Percentiles rank a stretch among this genome's conserved stretches.
These are phyloP conservation scores for Citrus australasica DNA, from an alignment of 345 rosid species.

Conservation along the genomic window DNA sequence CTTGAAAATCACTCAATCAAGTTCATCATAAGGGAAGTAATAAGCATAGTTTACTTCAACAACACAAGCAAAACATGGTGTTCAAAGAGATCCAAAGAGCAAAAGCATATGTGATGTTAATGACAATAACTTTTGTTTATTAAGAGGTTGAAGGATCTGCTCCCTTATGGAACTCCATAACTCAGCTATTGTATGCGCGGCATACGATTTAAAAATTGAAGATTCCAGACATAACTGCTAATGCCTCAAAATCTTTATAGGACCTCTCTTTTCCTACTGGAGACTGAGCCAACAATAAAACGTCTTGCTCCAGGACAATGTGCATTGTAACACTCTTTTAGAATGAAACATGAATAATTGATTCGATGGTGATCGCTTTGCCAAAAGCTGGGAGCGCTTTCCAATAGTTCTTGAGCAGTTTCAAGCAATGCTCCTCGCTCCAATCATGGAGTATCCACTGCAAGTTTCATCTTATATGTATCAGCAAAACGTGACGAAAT, in stretches of 20 bases:
- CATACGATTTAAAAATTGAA: slow-evolving; percentile 21
- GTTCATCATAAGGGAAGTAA: too few relatives aligned
- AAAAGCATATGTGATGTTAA: too few relatives aligned
- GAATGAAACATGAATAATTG: slow-evolving; percentile 26
- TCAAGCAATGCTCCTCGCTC: slow-evolving; percentile 40
- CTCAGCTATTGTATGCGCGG: slow-evolving; percentile 1
- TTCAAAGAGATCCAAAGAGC: too few relatives aligned
- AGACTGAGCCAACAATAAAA: slow-evolving; percentile 39
- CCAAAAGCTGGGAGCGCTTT: slow-evolving; percentile 37
- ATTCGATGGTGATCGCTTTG: slow-evolving; percentile 39
- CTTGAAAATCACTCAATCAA: too few relatives aligned
- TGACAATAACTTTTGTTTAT: too few relatives aligned
- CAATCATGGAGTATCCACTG: slow-evolving; percentile 43
- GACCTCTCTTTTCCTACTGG: slow-evolving; percentile 47
- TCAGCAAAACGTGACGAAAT: too few relatives aligned
- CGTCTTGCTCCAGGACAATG: slow-evolving; percentile 33
- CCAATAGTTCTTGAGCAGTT: slow-evolving; percentile 41
- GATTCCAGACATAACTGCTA: slow-evolving; percentile 39
- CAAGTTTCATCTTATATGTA: not conserved
- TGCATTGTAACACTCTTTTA: slow-evolving; percentile 23
- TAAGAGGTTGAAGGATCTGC: too few relatives aligned
- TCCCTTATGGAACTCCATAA: not conserved
- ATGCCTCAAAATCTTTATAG: slow-evolving; percentile 31
- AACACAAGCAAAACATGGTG: too few relatives aligned
- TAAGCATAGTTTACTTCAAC: too few relatives aligned